These are phyloP conservation scores for Vitis hybrid DNA, from an alignment of 177 flowering plant genomes.

Conservation along the genomic window DNA sequence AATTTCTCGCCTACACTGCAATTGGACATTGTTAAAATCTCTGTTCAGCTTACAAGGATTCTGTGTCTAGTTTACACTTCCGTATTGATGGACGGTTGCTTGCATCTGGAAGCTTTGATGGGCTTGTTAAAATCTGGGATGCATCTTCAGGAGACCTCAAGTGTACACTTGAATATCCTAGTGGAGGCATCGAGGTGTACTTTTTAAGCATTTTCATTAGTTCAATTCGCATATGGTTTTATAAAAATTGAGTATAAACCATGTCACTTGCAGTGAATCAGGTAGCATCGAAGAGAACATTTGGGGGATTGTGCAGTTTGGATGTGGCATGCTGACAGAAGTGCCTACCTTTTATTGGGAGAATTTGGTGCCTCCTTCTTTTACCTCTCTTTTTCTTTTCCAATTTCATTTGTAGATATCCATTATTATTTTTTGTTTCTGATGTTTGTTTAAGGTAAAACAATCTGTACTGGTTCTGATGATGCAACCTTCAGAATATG, in stretches of 20 bases:
- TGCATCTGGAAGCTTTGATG: slow-evolving; percentile 89
- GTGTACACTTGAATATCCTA: slow-evolving; percentile 77
- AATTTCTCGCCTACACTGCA: not conserved
- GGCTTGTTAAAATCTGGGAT: slow-evolving; percentile 74
- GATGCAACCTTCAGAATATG: slow-evolving; percentile 87
- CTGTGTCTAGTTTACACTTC: slow-evolving; percentile 68
- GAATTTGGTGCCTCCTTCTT: too few relatives aligned
- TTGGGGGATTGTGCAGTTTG: slow-evolving; percentile 71
- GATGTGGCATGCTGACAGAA: slow-evolving; percentile 97
- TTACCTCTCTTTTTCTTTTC: too few relatives aligned
- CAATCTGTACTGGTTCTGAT: slow-evolving; percentile 81
- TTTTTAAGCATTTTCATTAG: not conserved
- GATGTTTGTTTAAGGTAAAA: slow-evolving; percentile 53
- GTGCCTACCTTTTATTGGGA: slow-evolving; percentile 31
- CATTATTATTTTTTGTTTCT: not conserved
- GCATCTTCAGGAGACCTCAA: slow-evolving; percentile 47
- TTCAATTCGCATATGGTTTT: not conserved
- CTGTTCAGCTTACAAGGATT: slow-evolving; percentile 69
- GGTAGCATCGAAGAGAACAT: slow-evolving; percentile 94
- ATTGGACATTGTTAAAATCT: not conserved
- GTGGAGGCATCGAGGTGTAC: slow-evolving; percentile 77
- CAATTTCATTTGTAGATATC: not conserved
- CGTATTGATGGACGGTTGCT: slow-evolving; percentile 82
- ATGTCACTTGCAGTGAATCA: slow-evolving; percentile 69
- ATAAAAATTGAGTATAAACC: not conserved